Conservation (phyloP, 495 filamentous ascomycete species). For the Aspergillus bertholletiae region DNA sequence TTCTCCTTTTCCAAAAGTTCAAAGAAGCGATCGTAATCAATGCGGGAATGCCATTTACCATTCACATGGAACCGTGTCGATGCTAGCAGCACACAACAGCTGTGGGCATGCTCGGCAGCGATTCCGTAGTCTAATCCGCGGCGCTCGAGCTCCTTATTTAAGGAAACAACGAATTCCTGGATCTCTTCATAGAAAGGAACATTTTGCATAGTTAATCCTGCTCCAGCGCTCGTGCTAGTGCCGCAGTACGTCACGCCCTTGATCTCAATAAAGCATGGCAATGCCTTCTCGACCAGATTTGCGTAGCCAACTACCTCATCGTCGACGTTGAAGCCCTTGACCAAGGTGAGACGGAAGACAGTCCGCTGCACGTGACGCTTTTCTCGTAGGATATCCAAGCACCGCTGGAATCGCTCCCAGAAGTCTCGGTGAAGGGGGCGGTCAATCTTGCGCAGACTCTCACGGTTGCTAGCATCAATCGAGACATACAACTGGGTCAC, state of each 20-base stretch:
- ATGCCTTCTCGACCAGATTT: conserved; percentile 74
- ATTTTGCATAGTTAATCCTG: conserved; percentile 90
- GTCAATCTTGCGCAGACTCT: conserved; percentile 82
- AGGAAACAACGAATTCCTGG: conserved; percentile 67
- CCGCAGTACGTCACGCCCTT: conserved; percentile 98
- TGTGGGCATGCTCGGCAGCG: conserved; percentile 91
- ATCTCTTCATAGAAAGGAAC: conserved; percentile 95
- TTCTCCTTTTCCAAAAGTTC: conserved; percentile 66
- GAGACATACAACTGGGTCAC: conserved; percentile 95
- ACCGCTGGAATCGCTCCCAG: conserved; percentile 90
- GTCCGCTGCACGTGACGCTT: conserved; percentile 80
- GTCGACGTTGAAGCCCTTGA: conserved; percentile 95
- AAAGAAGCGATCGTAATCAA: conserved; percentile 89
- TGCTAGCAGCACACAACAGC: conserved; percentile 85
- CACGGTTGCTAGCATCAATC: conserved; percentile 91
- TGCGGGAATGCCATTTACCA: conserved; percentile 84
- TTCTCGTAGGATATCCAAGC: conserved; percentile 83
- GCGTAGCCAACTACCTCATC: conserved; percentile 91
- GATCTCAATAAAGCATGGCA: conserved; percentile 89
- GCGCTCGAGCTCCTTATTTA: conserved; percentile 61
- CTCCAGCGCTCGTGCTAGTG: conserved; percentile 72
- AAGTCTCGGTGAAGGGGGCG: conserved; percentile 92
- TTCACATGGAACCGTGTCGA: conserved; percentile 68
- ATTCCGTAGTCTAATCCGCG: conserved; percentile 81
- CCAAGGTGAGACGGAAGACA: conserved; percentile 91